Conservation (phyloP, 2,329 filamentous ascomycete genomes). For the Amauroascus niger region DNA sequence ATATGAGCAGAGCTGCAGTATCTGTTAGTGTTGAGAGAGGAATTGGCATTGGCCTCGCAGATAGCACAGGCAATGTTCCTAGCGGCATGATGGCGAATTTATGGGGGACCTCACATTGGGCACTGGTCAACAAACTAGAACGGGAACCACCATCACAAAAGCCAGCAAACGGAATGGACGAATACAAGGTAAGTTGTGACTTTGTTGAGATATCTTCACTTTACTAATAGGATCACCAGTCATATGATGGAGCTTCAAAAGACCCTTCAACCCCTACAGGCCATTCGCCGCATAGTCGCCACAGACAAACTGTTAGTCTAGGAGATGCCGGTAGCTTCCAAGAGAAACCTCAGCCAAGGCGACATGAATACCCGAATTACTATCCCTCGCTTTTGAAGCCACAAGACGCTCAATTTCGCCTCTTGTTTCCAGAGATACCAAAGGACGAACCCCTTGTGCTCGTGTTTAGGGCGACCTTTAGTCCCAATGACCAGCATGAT, state of each 20-base stretch:
- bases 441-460: slow-evolving; percentile 73
- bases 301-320: slow-evolving; percentile 50
- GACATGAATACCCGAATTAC: slow-evolving; percentile 55
- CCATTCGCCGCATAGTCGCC: slow-evolving; percentile 28
- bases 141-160: slow-evolving; percentile 39
- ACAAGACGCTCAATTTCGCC: slow-evolving; percentile 86
- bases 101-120: slow-evolving; percentile 85
- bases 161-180: slow-evolving; percentile 19
- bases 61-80: slow-evolving; percentile 61
- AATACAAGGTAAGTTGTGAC: slow-evolving; percentile 8
- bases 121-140: slow-evolving; percentile 53
- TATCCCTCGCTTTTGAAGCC: slow-evolving; percentile 75
- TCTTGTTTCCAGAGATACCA: slow-evolving; percentile 75
- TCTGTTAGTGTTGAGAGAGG: slow-evolving; percentile 68
- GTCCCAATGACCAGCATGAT: slow-evolving; percentile 61
- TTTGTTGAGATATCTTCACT: background rate
- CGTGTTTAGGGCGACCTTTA: slow-evolving; percentile 90
- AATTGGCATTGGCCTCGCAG: slow-evolving; percentile 51
- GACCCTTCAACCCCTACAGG: slow-evolving; percentile 22
- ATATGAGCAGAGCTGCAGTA: slow-evolving; percentile 76
- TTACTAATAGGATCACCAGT: slow-evolving; percentile 6
- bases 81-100: slow-evolving; percentile 84
- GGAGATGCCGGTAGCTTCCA: slow-evolving; percentile 32
- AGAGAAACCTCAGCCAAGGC: slow-evolving; percentile 25
- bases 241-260: slow-evolving; percentile 18